These are phyloP conservation scores for Pseudogymnoascus sp. DNA, from an alignment of 2,329 filamentous ascomycete genomes.

Conservation along the genomic window DNA sequence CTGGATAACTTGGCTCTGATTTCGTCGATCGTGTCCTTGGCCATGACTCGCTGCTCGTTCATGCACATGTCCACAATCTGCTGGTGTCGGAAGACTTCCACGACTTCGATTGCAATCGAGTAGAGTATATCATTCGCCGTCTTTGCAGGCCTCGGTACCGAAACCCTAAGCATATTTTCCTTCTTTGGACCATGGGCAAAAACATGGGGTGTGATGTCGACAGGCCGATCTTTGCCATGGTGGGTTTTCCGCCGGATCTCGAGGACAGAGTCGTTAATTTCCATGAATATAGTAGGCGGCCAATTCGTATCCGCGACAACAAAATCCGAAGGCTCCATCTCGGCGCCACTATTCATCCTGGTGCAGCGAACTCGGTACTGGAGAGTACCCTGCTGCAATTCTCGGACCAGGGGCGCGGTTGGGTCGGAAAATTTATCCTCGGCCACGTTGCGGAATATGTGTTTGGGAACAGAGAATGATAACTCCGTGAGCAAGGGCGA, in stretches of 20 bases:
- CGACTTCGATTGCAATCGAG: slow-evolving; percentile 61
- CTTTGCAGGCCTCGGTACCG: slow-evolving; percentile 26
- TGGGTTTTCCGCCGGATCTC: slow-evolving; percentile 59
- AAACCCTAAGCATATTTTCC: slow-evolving; percentile 54
- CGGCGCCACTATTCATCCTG: slow-evolving; percentile 21
- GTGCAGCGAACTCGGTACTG: slow-evolving; percentile 66
- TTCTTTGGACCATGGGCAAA: slow-evolving; percentile 19
- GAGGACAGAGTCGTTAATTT: slow-evolving; percentile 55
- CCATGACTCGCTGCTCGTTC: slow-evolving; percentile 33
- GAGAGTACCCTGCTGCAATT: slow-evolving; percentile 42
- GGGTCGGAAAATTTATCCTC: slow-evolving; percentile 17
- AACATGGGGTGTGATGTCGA: slow-evolving; percentile 58
- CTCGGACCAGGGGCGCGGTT: slow-evolving; percentile 26
- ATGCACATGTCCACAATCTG: slow-evolving; percentile 36
- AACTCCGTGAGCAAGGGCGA: slow-evolving; percentile 30
- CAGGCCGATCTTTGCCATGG: slow-evolving; percentile 66
- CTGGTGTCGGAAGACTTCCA: slow-evolving; percentile 48
- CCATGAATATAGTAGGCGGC: slow-evolving; percentile 63
- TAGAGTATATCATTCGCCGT: slow-evolving; percentile 38
- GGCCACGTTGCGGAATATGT: slow-evolving; percentile 20
- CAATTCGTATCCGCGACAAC: slow-evolving; percentile 56
- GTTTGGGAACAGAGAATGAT: slow-evolving; percentile 25
- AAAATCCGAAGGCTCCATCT: slow-evolving; percentile 45
- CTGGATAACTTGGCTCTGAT: slow-evolving; percentile 48
- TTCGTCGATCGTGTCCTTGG: slow-evolving; percentile 43